Percentiles rank a stretch among this genome's conserved stretches.
Conservation (phyloP, 331 rosid genomes). For the Acacia pycnantha region DNA sequence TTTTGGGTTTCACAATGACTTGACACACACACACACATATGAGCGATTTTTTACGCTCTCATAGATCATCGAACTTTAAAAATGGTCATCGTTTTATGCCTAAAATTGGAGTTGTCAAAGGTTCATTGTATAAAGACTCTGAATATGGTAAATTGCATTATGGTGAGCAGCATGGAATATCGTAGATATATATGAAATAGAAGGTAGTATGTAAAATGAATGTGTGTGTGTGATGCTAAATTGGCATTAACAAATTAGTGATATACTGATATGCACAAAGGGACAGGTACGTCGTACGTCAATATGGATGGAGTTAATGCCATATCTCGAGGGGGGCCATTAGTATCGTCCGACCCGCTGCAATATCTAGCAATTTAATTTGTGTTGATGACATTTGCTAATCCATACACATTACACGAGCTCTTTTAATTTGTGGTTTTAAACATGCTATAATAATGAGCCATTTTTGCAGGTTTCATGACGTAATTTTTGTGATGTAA, state of each 20-base stretch:
- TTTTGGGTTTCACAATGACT: conserved; percentile 23
- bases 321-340: neutral
- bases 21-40: neutral
- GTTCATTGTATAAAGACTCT: neutral
- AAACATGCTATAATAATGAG: neutral
- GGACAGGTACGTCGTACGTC: neutral
- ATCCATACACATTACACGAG: neutral
- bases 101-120: neutral
- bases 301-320: neutral
- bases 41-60: neutral
- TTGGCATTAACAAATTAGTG: neutral
- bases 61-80: neutral
- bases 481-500: neutral
- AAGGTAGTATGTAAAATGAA: neutral
- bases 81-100: neutral
- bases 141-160: neutral
- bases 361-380: neutral
- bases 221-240: neutral
- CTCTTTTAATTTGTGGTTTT: conserved; percentile 3
- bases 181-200: neutral
- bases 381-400: neutral
- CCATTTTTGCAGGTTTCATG: neutral
- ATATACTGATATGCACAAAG: neutral
- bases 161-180: neutral
- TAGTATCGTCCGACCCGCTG: neutral